Percentiles rank a stretch among this genome's conserved stretches.
Conservation (phyloP, 495 filamentous ascomycete genomes). For the Penicillium verhagenii region DNA sequence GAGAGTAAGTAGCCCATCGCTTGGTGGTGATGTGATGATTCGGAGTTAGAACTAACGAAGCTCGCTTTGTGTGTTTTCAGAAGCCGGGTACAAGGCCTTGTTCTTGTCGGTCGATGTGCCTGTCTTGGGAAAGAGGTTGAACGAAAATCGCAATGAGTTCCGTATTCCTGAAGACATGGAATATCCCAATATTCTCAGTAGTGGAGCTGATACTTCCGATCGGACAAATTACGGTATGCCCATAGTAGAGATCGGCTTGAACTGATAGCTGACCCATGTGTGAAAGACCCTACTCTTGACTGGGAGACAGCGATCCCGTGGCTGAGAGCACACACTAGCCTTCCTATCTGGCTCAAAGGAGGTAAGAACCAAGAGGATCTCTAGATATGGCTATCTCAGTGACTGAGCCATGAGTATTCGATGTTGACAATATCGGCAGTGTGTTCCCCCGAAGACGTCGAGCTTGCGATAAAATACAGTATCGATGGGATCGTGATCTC, state of each 20-base stretch:
- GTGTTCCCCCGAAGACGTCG: conserved; percentile 46
- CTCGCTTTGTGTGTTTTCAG: conserved; percentile 51
- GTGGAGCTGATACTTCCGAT: conserved; percentile 27
- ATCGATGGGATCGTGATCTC: conserved; percentile 61
- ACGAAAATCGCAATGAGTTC: conserved; percentile 27
- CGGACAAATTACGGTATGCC: conserved; percentile 33
- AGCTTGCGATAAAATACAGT: conserved; percentile 49
- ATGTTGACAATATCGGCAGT: conserved; percentile 39
- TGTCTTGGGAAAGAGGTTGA: conserved; percentile 62
- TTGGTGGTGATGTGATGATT: neutral
- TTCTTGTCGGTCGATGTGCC: conserved; percentile 96
- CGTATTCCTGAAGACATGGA: conserved; percentile 16
- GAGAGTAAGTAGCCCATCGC: conserved; percentile 47
- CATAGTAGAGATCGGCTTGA: neutral
- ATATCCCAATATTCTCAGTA: conserved; percentile 32
- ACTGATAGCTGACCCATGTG: conserved; percentile 26
- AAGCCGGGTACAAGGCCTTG: conserved; percentile 80
- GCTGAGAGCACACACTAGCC: conserved; percentile 5
- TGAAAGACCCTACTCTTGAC: conserved; percentile 48
- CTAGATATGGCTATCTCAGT: neutral
- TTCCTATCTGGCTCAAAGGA: conserved; percentile 16
- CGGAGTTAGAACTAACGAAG: neutral
- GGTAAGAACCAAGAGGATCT: too few relatives aligned
- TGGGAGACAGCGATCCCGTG: conserved; percentile 29
- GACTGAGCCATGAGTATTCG: too few relatives aligned